Percentiles rank a stretch among this genome's conserved stretches.
Evolutionary conservation across 192 early-diverging fungal species (phyloP).

Genomic region (Backusella tarrabulga): DNA sequence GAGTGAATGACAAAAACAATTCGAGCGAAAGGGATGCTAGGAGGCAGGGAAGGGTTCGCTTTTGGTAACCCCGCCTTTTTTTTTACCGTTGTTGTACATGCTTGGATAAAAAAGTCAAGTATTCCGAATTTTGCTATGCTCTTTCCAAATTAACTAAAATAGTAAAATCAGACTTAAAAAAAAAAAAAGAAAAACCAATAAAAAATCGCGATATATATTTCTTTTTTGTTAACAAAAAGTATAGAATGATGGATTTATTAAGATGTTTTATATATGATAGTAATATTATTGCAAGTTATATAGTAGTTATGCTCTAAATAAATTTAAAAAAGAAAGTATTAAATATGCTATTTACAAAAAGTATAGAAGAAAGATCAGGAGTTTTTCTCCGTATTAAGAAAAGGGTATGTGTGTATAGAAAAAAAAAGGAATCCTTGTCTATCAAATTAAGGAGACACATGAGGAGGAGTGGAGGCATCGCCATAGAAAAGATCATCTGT

Average conservation of each 20-base stretch:
- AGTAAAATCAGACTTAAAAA: not conserved
- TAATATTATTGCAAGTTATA: conserved; percentile 3
- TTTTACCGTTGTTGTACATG: not conserved
- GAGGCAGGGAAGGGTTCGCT: not conserved
- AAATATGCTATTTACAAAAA: conserved; percentile 4
- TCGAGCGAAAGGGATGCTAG: not conserved
- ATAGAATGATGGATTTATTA: not conserved
- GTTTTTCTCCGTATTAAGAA: not conserved
- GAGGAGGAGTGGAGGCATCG: conserved; percentile 12
- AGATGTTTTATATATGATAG: not conserved
- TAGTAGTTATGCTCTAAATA: not conserved
- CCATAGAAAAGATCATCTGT: not conserved
- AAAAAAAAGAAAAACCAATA: not conserved
- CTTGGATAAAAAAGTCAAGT: not conserved
- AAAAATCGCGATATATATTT: not conserved
- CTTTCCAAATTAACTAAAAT: conserved; percentile 1
- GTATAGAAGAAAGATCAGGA: not conserved
- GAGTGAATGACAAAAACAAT: not conserved
- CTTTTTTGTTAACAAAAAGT: not conserved
- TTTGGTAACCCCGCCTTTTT: conserved; percentile 6
- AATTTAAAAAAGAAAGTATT: not conserved
- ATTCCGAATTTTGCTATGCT: not conserved
- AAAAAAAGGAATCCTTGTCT: not conserved
- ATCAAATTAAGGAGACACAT: not conserved
- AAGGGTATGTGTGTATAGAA: conserved; percentile 3